Evolutionary conservation across 768 basidiomycete genomes (phyloP), one percentile per base, ranked within the genome.

Genomic region (Lactarius pseudohatsudake): DNA sequence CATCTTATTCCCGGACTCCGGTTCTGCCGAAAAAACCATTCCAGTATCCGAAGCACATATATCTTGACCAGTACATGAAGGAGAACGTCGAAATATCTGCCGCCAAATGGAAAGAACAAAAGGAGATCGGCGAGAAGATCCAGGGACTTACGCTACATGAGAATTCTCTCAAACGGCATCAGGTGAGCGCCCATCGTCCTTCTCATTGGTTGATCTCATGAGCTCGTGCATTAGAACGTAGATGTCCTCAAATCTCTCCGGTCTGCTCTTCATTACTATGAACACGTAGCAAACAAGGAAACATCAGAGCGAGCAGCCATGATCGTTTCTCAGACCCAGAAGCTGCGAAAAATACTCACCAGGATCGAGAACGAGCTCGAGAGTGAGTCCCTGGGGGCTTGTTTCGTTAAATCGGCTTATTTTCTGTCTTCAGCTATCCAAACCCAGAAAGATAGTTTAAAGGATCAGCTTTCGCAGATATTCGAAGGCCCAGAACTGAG

Each of bases 11-110:
- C 11, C 64, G 66, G 38, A 59, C 70, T 30, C 67, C 73, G 6
- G 45, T 69, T 2, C 26, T 32, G 15, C 72, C 71, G 1, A 69
- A 70, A 4, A 72, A 67, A 30, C 56, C 58, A 4, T 87, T 92
- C 69, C 75, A 73, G 16, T 94, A 83, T 70, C 91, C 91, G 2
- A 84, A 82, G 69, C 78, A 79, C 22, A 78, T 94, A 57, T 91
- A 85, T 73, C 78, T 93, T 56, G 92, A 94, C 72, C 84, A 86
- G 59, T 94, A 91, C 70, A 69, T 92, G 68, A 79, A 79, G 58
- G 80, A 81, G 59, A 91, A 90, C 50, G 70, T 84, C 4, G 79
- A 80, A 9, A 70, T 81, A 32, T 78, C 81, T 15, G 74, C 75
- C 16, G 71, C 72, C 56, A 81, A 79, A 70, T 70, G 78, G 38